A percentile compares a stretch with the other conserved stretches of the same genome.
These are phyloP conservation scores for Lophium mytilinum DNA, from an alignment of 495 filamentous ascomycete genomes.

Conservation along the genomic window DNA sequence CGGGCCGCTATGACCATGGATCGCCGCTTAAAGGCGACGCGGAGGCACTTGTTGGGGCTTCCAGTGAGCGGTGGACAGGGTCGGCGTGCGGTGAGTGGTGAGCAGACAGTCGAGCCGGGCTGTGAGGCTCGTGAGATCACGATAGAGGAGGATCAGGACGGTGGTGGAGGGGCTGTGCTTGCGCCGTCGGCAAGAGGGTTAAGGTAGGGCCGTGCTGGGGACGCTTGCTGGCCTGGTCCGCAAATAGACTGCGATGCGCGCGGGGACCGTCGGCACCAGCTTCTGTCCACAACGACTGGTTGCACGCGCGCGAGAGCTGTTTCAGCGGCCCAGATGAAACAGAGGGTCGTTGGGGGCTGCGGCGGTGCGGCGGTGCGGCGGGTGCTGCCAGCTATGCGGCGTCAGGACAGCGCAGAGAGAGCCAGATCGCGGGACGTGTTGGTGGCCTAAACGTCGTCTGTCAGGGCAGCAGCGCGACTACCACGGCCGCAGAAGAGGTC, in stretches of 20 bases:
- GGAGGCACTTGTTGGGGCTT: neutral
- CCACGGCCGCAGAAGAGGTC: no score
- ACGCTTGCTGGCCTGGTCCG: neutral
- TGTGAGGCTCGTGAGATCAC: slow-evolving; percentile 3
- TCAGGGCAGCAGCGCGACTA: neutral
- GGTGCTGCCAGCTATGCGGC: no score
- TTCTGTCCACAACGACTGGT: neutral
- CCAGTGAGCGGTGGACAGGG: neutral
- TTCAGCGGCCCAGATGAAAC: neutral
- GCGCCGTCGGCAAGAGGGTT: neutral
- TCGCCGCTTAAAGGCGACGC: neutral
- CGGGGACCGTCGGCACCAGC: neutral
- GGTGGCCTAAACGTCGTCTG: neutral
- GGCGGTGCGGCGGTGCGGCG: neutral
- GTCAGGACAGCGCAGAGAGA: neutral
- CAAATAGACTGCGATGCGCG: neutral
- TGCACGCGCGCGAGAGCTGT: neutral
- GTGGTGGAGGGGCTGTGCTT: neutral
- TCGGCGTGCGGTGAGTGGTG: slow-evolving; percentile 5
- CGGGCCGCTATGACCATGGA: slow-evolving; percentile 10
- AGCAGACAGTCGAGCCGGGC: slow-evolving; percentile 2
- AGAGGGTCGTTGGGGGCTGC: neutral
- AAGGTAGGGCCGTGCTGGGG: neutral
- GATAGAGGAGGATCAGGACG: neutral
- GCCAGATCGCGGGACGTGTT: neutral